These are phyloP conservation scores for Aureobasidium pullulans DNA, from an alignment of 2,329 filamentous ascomycete genomes.

Conservation along the genomic window DNA sequence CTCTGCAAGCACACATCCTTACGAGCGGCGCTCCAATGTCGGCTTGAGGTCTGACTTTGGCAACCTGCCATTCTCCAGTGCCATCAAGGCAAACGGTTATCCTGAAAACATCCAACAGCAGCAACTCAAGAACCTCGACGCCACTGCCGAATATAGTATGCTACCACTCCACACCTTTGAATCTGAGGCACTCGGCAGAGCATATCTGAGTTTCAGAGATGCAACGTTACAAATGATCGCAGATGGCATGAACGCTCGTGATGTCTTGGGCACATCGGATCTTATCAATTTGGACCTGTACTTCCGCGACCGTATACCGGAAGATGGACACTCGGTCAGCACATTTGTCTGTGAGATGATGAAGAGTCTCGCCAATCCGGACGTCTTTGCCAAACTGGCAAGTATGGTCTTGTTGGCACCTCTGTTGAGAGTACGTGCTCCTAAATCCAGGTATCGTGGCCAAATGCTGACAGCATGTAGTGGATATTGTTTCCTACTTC, in stretches of 20 bases:
- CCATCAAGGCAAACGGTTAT: slow-evolving; percentile 9
- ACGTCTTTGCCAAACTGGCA: slow-evolving; percentile 3
- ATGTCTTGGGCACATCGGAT: not conserved
- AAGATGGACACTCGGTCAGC: not conserved
- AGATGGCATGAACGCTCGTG: not conserved
- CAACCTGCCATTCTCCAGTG: slow-evolving; percentile 12
- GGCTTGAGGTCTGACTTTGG: not conserved
- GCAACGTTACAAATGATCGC: slow-evolving; percentile 7
- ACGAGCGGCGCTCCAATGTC: not conserved
- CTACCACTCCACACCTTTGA: slow-evolving; percentile 6
- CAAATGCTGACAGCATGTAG: not conserved
- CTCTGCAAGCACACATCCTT: not conserved
- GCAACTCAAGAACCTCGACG: slow-evolving; percentile 4
- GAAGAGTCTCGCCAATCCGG: slow-evolving; percentile 7
- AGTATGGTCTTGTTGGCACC: not conserved
- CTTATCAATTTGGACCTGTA: slow-evolving; percentile 7
- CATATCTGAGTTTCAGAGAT: slow-evolving; percentile 9
- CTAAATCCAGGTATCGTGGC: too few relatives aligned
- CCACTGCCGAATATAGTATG: not conserved
- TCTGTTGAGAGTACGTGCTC: not conserved
- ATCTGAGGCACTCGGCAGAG: not conserved
- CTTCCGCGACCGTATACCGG: not conserved
- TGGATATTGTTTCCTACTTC: slow-evolving; percentile 11
- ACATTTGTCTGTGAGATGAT: slow-evolving; percentile 4
- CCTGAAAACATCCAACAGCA: slow-evolving; percentile 4